Conservation (phyloP, 495 filamentous ascomycete species). For the Amniculicola lignicola region DNA sequence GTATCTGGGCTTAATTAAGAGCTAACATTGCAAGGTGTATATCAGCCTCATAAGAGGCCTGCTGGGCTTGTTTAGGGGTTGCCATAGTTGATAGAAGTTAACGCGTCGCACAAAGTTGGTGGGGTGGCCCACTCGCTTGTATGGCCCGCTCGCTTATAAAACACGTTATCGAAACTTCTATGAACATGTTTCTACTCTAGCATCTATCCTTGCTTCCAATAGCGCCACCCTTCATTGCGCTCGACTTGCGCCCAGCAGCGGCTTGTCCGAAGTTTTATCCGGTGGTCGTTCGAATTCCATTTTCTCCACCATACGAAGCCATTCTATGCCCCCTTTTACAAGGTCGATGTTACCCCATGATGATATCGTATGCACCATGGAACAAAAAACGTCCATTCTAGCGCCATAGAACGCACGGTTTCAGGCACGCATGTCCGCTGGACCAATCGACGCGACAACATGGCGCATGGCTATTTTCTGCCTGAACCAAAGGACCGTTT, state of each 20-base stretch:
- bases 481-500: slow-evolving; percentile 19
- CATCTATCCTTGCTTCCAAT: neutral
- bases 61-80: no score
- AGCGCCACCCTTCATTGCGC: neutral
- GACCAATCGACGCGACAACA: slow-evolving; percentile 3
- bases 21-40: no score
- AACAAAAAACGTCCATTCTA: no score
- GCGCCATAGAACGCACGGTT: neutral
- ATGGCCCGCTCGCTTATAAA: no score
- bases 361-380: neutral
- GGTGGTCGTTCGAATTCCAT: neutral
- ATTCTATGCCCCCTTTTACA: neutral
- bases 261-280: neutral
- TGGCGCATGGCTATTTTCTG: slow-evolving; percentile 5
- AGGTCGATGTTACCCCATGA: neutral
- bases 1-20: no score
- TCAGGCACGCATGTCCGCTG: neutral
- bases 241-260: no score
- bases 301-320: neutral
- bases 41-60: no score
- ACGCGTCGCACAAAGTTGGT: no score
- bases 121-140: no score
- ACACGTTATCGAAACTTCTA: no score
- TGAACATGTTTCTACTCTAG: neutral
- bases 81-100: no score